Percentiles rank a stretch among this genome's conserved stretches.
phyloP scores from a whole-genome alignment of 2,329 filamentous ascomycete species.

The Ascochyta pisi region DNA sequence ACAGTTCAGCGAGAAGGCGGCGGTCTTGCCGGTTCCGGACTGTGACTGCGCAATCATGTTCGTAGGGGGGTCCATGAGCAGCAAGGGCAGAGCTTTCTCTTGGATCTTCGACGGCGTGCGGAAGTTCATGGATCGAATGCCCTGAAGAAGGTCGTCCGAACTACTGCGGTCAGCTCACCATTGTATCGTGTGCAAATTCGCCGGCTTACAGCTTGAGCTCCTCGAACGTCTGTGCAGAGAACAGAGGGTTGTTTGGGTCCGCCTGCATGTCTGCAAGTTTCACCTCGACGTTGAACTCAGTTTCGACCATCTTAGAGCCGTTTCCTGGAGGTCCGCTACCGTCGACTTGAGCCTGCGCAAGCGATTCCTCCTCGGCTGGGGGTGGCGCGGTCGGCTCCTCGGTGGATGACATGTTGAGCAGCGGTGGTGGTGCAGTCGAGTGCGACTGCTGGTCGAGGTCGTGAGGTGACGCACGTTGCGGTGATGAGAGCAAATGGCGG shows the following conservation, averaged over 20 bases:
- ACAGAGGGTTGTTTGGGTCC: constrained; percentile 85
- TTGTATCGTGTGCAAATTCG: neutral
- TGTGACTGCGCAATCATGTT: constrained; percentile 99
- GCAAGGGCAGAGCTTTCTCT: constrained; percentile 88
- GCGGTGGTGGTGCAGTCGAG: neutral
- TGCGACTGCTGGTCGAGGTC: constrained; percentile 16
- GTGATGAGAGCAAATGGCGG: constrained; percentile 4
- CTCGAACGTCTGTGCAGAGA: constrained; percentile 82
- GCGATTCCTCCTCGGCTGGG: constrained; percentile 17
- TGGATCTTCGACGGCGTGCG: constrained; percentile 97
- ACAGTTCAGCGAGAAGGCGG: constrained; percentile 92
- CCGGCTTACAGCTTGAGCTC: constrained; percentile 78
- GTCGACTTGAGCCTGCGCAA: constrained; percentile 51
- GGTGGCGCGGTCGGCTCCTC: constrained; percentile 22
- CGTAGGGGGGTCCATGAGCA: constrained; percentile 82
- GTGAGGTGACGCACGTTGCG: constrained; percentile 10
- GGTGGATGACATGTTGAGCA: constrained; percentile 21
- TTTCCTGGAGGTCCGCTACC: constrained; percentile 53
- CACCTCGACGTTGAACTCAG: constrained; percentile 87
- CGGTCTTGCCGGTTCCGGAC: constrained; percentile 97
- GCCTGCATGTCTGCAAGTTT: constrained; percentile 88
- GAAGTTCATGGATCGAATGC: constrained; percentile 86
- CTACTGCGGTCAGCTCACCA: constrained; percentile 21
- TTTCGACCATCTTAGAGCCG: constrained; percentile 65
- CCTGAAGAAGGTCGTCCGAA: constrained; percentile 56